Base-by-base conservation (phyloP, 2,329 filamentous ascomycete genomes). In the Biscogniauxia mediterranea region DNA sequence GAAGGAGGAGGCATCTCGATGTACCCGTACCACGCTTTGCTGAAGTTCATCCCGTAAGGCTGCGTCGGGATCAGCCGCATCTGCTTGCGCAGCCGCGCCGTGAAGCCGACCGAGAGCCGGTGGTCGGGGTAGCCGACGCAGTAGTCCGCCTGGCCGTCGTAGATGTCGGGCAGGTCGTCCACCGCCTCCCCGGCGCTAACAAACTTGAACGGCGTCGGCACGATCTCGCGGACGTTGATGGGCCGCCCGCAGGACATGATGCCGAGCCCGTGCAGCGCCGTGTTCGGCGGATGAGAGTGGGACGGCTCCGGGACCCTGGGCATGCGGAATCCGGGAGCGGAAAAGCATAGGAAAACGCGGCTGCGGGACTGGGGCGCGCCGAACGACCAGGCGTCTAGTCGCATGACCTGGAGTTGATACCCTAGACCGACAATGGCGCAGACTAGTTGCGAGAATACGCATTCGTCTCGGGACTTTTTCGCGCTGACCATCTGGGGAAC, bases 351-450 rank as follows among this genome's bases (percentile, higher is more conserved):
- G 62, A 96, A 92, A 0, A 94, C 78, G 6, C 92, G 81, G 2
- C 81, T 83, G 4, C 92, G 83, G 2, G 76, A 78, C 70, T 95
- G 91, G 0, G 86, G 77, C 1, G 87, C 85, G 0, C 90, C 89
- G 64, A 84, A 86, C 0, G 83, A 84, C 80, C 89, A 92, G 0
- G 90, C 84, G 65, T 93, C 90, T 20, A 91, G 78, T 0, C 89
- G 78, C 59, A 87, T 85, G 46, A 91, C 82, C 50, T 89, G 84
- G 0, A 86, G 79, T 69, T 96, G 91, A 66, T 95, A 96, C 0
- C 91, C 91, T 64, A 95, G 79, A 0, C 88, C 89, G 0, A 94
- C 88, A 0, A 95, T 76, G 0, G 87, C 82, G 64, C 89, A 90
- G 9, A 95, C 79, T 0, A 95, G 78, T 66, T 93, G 90, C 1